phyloP scores from a whole-genome alignment of 179 eudicot genomes.

The Amaranthus tricolor region DNA sequence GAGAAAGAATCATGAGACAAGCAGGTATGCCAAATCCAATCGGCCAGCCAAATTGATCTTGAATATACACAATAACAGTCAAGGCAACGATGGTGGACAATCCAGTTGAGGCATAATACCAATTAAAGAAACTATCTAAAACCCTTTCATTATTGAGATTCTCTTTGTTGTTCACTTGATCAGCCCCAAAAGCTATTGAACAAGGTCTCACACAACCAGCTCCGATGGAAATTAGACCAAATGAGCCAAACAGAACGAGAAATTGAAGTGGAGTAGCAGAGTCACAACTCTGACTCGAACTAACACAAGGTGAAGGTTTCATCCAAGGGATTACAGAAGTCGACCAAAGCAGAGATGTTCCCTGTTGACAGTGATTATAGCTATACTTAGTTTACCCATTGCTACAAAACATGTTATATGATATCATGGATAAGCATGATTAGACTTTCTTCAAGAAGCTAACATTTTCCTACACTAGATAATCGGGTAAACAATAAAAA shows the following conservation, averaged over 20 bases:
- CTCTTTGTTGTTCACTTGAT: constrained; percentile 24
- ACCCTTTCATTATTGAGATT: constrained; percentile 25
- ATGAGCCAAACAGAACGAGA: constrained; percentile 20
- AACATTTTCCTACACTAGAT: too few relatives aligned
- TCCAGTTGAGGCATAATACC: constrained; percentile 48
- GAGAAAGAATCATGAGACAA: constrained; percentile 40
- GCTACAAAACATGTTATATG: neutral
- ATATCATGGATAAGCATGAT: too few relatives aligned
- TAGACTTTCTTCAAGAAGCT: too few relatives aligned
- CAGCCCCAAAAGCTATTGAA: constrained; percentile 31
- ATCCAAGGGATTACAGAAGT: constrained; percentile 21
- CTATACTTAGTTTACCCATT: neutral
- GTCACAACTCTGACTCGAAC: constrained; percentile 9
- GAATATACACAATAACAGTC: constrained; percentile 52
- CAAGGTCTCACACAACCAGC: constrained; percentile 35
- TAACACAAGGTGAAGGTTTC: constrained; percentile 24
- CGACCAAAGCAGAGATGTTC: constrained; percentile 25
- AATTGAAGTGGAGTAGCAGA: constrained; percentile 20
- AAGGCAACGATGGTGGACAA: constrained; percentile 40
- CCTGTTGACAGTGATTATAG: constrained; percentile 16
- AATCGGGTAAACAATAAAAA: too few relatives aligned
- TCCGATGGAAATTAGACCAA: constrained; percentile 30
- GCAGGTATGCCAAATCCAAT: constrained; percentile 63
- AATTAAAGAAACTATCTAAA: constrained; percentile 47
- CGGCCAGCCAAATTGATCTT: constrained; percentile 60